These are phyloP conservation scores for Pugionium cornutum DNA, from an alignment of 345 rosid species.

Conservation along the genomic window DNA sequence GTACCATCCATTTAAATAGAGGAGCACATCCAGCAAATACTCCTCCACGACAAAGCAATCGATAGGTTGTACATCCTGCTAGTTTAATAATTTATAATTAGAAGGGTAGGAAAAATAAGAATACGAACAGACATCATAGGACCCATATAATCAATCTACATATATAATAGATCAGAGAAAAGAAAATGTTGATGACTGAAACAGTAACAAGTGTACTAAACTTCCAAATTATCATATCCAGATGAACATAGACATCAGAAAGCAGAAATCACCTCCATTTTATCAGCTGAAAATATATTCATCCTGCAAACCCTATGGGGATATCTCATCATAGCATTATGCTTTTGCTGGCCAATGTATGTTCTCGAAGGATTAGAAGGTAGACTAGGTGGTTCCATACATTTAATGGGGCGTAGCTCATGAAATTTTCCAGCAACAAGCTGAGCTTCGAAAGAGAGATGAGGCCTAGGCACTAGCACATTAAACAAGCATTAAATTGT, in stretches of 20 bases:
- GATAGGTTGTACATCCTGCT: constrained; percentile 87
- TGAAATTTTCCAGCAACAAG: constrained; percentile 94
- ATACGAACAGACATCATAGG: neutral
- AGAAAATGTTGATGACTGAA: neutral
- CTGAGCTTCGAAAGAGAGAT: constrained; percentile 97
- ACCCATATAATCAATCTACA: constrained; percentile 10
- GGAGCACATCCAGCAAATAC: constrained; percentile 88
- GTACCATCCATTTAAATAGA: constrained; percentile 95
- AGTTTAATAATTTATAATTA: constrained; percentile 27
- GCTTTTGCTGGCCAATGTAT: constrained; percentile 72
- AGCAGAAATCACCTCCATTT: constrained; percentile 64
- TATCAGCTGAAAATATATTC: constrained; percentile 79
- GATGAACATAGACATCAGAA: constrained; percentile 19
- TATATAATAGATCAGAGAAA: too few species aligned
- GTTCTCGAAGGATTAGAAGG: constrained; percentile 55
- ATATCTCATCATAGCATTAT: constrained; percentile 75
- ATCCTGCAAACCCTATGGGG: constrained; percentile 90
- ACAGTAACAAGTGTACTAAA: constrained; percentile 1
- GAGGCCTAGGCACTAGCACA: constrained; percentile 89
- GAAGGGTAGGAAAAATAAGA: constrained; percentile 18
- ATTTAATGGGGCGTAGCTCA: constrained; percentile 67
- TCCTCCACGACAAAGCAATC: constrained; percentile 95
- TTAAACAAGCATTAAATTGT: constrained; percentile 2
- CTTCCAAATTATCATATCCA: constrained; percentile 1
- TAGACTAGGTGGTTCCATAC: constrained; percentile 71